These are phyloP conservation scores for Chionographis japonica DNA, from an alignment of 106 monocot genomes.

Conservation along the genomic window DNA sequence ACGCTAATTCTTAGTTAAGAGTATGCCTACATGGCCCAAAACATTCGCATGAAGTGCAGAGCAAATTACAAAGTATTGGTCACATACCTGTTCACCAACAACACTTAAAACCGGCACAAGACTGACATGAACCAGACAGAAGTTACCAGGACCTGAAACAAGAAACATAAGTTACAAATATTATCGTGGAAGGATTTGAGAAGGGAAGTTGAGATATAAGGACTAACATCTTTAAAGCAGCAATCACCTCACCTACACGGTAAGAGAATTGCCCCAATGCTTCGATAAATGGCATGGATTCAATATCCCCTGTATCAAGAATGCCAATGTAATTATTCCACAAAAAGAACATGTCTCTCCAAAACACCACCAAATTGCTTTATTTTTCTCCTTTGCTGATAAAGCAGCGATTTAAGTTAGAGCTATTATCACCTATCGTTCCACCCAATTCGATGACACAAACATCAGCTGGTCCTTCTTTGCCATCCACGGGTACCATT, in stretches of 20 bases:
- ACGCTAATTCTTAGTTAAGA: background rate
- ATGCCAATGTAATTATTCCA: conserved; percentile 21
- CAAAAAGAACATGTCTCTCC: conserved; percentile 9
- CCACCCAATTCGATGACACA: conserved; percentile 94
- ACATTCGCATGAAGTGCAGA: no score
- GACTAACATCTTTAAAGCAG: background rate
- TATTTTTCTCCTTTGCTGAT: background rate
- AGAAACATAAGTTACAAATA: conserved; percentile 7
- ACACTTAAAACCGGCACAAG: conserved; percentile 92
- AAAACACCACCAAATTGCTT: background rate
- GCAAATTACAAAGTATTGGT: background rate
- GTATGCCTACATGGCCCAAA: background rate
- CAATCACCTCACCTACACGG: conserved; percentile 64
- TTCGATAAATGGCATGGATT: conserved; percentile 97
- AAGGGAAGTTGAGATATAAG: background rate
- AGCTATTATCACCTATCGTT: conserved; percentile 65
- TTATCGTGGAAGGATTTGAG: background rate
- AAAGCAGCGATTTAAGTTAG: background rate
- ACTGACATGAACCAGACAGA: conserved; percentile 94
- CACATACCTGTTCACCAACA: conserved; percentile 89
- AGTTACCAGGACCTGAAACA: conserved; percentile 75
- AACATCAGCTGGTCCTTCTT: conserved; percentile 82
- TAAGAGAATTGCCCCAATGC: conserved; percentile 90
- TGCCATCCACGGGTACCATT: conserved; percentile 73
- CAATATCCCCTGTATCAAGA: conserved; percentile 87